Percentiles rank a stretch among this genome's conserved stretches.
Evolutionary conservation across 1,284 basidiomycete species (phyloP).

Genomic region (Puccinia triticina): DNA sequence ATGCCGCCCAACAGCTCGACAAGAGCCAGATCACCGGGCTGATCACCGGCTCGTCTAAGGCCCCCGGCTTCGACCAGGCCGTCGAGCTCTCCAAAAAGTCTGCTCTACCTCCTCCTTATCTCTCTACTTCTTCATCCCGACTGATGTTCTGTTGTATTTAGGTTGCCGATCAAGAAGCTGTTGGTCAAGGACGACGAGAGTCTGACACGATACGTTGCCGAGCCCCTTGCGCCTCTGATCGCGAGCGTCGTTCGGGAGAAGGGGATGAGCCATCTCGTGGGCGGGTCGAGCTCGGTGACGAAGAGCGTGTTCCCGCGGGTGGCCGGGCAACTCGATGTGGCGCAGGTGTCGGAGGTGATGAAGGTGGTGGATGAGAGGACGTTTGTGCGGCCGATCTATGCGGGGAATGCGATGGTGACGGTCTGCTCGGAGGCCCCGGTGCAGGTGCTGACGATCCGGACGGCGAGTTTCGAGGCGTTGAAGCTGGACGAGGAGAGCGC

Average conservation of each 20-base stretch:
- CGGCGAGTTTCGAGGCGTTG: slow-evolving; percentile 78
- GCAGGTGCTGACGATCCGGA: slow-evolving; percentile 94
- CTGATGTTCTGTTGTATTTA: background rate
- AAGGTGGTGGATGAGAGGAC: slow-evolving; percentile 74
- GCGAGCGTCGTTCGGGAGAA: slow-evolving; percentile 64
- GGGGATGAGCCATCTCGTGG: slow-evolving; percentile 80
- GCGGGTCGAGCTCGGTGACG: slow-evolving; percentile 74
- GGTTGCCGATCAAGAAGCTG: slow-evolving; percentile 41
- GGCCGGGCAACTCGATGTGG: slow-evolving; percentile 78
- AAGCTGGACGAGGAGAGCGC: slow-evolving; percentile 60
- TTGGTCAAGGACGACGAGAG: slow-evolving; percentile 32
- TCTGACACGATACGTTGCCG: slow-evolving; percentile 54
- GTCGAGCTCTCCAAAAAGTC: slow-evolving; percentile 80
- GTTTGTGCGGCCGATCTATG: slow-evolving; percentile 95
- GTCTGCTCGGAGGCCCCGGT: slow-evolving; percentile 78
- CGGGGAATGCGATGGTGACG: slow-evolving; percentile 94
- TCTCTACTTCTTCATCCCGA: too few species aligned
- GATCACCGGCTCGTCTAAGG: background rate
- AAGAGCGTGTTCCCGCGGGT: slow-evolving; percentile 80
- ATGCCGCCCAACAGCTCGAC: slow-evolving; percentile 77
- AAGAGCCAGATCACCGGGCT: slow-evolving; percentile 74
- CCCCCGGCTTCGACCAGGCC: slow-evolving; percentile 60
- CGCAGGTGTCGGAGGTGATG: slow-evolving; percentile 83
- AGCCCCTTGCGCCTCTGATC: slow-evolving; percentile 65
- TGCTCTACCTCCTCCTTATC: too few species aligned